These are phyloP conservation scores for Colletotrichum truncatum DNA, from an alignment of 2,329 filamentous ascomycete species.

Conservation along the genomic window DNA sequence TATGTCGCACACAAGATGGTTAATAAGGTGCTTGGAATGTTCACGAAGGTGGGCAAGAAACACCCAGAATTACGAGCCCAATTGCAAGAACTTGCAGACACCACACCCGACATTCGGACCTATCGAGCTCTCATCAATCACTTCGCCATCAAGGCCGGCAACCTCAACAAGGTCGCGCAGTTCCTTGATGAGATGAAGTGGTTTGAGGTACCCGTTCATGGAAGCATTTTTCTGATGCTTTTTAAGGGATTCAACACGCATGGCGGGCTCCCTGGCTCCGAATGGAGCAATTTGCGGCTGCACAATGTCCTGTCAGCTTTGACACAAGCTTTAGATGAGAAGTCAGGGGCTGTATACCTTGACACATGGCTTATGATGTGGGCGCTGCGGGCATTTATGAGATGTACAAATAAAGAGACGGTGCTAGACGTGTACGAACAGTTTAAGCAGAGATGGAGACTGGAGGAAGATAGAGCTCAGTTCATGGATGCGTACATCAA, in stretches of 20 bases:
- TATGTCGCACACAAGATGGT: conserved; percentile 57
- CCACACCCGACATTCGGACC: conserved; percentile 80
- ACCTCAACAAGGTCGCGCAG: conserved; percentile 75
- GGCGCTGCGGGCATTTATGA: conserved; percentile 70
- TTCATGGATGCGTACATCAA: conserved; percentile 59
- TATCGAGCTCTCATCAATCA: conserved; percentile 84
- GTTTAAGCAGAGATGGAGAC: conserved; percentile 57
- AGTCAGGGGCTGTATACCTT: conserved; percentile 58
- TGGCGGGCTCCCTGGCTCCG: conserved; percentile 69
- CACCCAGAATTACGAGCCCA: conserved; percentile 62
- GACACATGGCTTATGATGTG: conserved; percentile 70
- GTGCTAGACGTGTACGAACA: conserved; percentile 64
- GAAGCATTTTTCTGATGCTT: conserved; percentile 80
- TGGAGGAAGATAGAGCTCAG: conserved; percentile 48
- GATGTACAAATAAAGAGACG: conserved; percentile 60
- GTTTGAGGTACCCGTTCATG: conserved; percentile 74
- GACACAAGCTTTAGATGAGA: conserved; percentile 60
- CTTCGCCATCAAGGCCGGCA: conserved; percentile 73
- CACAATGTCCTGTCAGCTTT: conserved; percentile 74
- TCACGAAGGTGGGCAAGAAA: conserved; percentile 61
- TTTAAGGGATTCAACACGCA: conserved; percentile 84
- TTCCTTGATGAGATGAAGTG: conserved; percentile 84
- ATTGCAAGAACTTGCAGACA: conserved; percentile 70
- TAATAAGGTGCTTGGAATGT: conserved; percentile 66
- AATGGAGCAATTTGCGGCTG: conserved; percentile 79